Conservation (phyloP, 164 flowering plant genomes). For the Vitis cinerea region DNA sequence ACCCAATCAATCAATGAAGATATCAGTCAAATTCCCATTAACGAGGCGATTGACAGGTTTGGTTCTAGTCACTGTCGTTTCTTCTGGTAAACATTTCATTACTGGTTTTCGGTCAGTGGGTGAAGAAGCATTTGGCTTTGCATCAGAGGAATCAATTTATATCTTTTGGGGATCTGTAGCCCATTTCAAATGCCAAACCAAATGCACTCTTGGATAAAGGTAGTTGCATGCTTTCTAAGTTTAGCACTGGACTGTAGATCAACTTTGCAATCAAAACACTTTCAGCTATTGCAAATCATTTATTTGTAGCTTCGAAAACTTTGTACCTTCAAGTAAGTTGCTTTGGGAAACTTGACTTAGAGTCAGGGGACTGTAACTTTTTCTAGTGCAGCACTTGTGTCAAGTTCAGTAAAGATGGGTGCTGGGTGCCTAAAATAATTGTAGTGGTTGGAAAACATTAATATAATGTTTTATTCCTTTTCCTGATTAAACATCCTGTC, state of each 20-base stretch:
- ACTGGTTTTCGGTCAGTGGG: neutral
- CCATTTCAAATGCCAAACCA: neutral
- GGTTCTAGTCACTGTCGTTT: conserved; percentile 2
- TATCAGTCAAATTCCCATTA: conserved; percentile 41
- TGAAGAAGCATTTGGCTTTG: neutral
- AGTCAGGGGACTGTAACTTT: too few species aligned
- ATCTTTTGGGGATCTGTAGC: too few species aligned
- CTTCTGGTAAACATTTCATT: neutral
- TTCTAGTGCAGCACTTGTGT: too few species aligned
- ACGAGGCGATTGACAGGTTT: conserved; percentile 65
- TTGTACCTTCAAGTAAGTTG: neutral
- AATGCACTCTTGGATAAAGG: neutral
- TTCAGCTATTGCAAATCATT: too few species aligned
- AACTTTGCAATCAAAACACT: neutral
- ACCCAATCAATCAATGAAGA: conserved; percentile 25
- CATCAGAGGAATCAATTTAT: neutral
- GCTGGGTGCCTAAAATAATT: too few species aligned
- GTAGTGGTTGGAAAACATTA: too few species aligned
- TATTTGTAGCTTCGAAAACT: neutral
- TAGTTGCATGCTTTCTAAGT: neutral
- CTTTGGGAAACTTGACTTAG: too few species aligned
- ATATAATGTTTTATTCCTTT: neutral
- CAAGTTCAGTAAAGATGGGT: too few species aligned
- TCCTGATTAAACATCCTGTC: neutral
- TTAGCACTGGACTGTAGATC: neutral